Conservation (phyloP, 1,284 basidiomycete genomes). For the Volvariella volvacea region DNA sequence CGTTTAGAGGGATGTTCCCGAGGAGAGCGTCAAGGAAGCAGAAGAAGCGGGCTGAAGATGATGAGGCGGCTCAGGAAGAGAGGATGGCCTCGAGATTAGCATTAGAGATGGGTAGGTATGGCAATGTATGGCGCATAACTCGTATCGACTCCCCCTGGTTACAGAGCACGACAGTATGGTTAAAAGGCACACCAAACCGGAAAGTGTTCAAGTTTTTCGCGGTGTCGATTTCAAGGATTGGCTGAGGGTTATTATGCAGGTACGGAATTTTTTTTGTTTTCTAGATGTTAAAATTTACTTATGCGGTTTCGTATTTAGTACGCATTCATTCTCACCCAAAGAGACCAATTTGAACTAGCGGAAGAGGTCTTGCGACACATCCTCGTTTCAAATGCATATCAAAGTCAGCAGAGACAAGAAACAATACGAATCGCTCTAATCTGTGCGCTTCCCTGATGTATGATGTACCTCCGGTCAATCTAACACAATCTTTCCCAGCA, state of each 20-base stretch:
- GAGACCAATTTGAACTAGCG: slow-evolving; percentile 60
- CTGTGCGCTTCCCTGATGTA: slow-evolving; percentile 39
- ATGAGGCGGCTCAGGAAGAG: slow-evolving; percentile 61
- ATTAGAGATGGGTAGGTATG: slow-evolving; percentile 56
- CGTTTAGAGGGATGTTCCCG: slow-evolving; percentile 65
- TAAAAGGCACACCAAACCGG: slow-evolving; percentile 26
- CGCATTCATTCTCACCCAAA: slow-evolving; percentile 70
- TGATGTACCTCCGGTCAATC: not conserved
- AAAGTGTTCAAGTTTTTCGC: slow-evolving; percentile 60
- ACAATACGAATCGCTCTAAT: slow-evolving; percentile 68
- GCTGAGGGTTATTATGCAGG: slow-evolving; percentile 82
- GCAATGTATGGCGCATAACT: slow-evolving; percentile 1
- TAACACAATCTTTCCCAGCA: slow-evolving; percentile 36
- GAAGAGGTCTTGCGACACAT: slow-evolving; percentile 81
- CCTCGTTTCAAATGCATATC: slow-evolving; percentile 72
- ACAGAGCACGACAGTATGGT: slow-evolving; percentile 42
- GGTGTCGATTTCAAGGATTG: slow-evolving; percentile 84
- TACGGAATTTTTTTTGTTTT: slow-evolving; percentile 22
- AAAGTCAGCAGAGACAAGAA: slow-evolving; percentile 57
- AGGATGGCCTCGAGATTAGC: slow-evolving; percentile 72
- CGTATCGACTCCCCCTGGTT: not conserved
- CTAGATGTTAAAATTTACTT: not conserved
- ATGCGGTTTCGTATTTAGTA: too few relatives aligned
- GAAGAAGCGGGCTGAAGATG: slow-evolving; percentile 32
- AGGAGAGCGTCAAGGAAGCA: slow-evolving; percentile 22